phyloP scores from a whole-genome alignment of 352 stramenopile genomes.

The Globisporangium camurandrum region DNA sequence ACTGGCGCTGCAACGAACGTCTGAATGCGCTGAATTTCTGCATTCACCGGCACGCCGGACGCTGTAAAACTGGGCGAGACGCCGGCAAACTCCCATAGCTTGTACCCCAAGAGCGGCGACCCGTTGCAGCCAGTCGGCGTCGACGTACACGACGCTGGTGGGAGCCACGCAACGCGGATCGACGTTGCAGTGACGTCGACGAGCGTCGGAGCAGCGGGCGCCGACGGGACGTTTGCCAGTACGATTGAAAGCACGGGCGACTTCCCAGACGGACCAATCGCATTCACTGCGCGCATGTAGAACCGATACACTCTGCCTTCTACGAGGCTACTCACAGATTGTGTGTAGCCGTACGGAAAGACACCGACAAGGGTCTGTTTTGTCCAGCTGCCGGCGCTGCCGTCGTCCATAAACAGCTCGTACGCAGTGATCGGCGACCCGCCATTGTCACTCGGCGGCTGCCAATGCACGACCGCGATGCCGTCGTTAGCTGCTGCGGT shows the following conservation, averaged over 20 bases:
- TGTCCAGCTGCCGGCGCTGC: slow-evolving; percentile 24
- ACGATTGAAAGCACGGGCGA: slow-evolving; percentile 87
- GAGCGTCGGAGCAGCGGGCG: slow-evolving; percentile 38
- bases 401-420: slow-evolving; percentile 87
- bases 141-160: slow-evolving; percentile 54
- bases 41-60: slow-evolving; percentile 67
- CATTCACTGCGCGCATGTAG: slow-evolving; percentile 87
- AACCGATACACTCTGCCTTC: slow-evolving; percentile 91
- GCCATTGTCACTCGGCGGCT: slow-evolving; percentile 88
- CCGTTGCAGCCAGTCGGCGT: slow-evolving; percentile 73
- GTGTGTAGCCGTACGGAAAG: slow-evolving; percentile 47
- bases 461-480: slow-evolving; percentile 74
- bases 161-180: slow-evolving; percentile 66
- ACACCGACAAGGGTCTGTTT: slow-evolving; percentile 31
- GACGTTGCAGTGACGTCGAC: slow-evolving; percentile 52
- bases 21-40: slow-evolving; percentile 88
- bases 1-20: slow-evolving; percentile 53
- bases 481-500: slow-evolving; percentile 35
- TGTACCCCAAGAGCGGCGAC: slow-evolving; percentile 85
- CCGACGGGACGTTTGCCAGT: slow-evolving; percentile 67
- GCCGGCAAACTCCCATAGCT: slow-evolving; percentile 89
- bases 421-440: slow-evolving; percentile 89
- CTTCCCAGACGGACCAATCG: slow-evolving; percentile 64
- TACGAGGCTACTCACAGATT: slow-evolving; percentile 33
- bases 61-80: slow-evolving; percentile 65